Conservation (phyloP, 148 eudicot species). For the Chenopodium berlandieri region DNA sequence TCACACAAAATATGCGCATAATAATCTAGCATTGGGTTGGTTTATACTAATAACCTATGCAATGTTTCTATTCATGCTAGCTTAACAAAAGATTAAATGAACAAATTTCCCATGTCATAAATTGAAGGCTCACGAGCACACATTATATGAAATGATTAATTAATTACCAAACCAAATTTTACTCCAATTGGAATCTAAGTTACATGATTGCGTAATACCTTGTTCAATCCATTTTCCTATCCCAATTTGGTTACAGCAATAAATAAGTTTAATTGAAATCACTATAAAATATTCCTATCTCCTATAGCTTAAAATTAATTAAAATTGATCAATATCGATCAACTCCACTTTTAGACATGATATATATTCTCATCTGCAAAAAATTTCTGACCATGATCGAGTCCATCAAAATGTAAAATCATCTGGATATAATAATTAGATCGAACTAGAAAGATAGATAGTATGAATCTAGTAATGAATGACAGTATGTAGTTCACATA, state of each 20-base stretch:
- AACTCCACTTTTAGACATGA: neutral
- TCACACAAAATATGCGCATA: no score
- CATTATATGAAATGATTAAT: no score
- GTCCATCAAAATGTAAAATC: no score
- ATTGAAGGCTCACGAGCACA: no score
- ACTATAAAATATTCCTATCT: neutral
- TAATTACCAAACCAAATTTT: neutral
- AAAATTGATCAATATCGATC: neutral
- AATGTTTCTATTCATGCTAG: no score
- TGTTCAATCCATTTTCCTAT: slow-evolving; percentile 19
- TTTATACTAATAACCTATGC: no score
- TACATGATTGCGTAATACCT: slow-evolving; percentile 13
- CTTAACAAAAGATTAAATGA: no score
- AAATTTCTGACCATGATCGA: no score
- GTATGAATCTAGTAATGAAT: neutral
- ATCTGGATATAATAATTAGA: no score
- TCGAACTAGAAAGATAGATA: no score
- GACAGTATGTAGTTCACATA: neutral
- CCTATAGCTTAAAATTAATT: neutral
- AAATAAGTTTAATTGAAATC: neutral
- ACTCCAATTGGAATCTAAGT: neutral
- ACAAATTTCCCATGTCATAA: no score
- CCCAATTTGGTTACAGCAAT: neutral
- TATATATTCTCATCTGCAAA: neutral
- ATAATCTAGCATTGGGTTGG: no score